Evolutionary conservation across 176 grass and related monocot species (phyloP).

Genomic region (Ensete glaucum): DNA sequence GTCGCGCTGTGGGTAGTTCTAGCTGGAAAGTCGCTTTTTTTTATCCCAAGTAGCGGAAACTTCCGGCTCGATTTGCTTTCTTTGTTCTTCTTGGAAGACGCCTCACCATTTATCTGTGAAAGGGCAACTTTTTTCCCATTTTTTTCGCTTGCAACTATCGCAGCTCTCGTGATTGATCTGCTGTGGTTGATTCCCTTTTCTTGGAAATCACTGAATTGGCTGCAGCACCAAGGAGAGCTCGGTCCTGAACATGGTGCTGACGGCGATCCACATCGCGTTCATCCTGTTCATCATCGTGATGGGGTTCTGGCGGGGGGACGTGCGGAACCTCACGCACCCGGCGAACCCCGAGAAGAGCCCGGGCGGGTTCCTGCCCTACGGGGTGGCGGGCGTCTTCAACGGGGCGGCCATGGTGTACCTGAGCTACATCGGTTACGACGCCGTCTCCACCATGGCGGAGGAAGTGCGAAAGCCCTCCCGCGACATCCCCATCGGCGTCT

Average conservation of each 20-base stretch:
- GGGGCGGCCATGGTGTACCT: conserved; percentile 89
- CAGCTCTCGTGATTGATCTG: neutral
- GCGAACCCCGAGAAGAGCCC: conserved; percentile 41
- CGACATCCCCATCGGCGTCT: conserved; percentile 86
- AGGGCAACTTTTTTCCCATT: too few species aligned
- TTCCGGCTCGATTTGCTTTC: too few species aligned
- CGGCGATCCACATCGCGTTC: conserved; percentile 66
- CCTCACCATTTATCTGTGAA: too few species aligned
- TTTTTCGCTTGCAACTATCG: too few species aligned
- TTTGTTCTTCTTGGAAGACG: too few species aligned
- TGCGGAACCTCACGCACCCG: conserved; percentile 50
- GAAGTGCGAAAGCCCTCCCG: conserved; percentile 55
- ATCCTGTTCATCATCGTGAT: conserved; percentile 83
- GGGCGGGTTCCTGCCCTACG: conserved; percentile 69
- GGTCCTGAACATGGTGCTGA: conserved; percentile 70
- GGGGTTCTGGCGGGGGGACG: conserved; percentile 65
- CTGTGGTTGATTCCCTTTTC: neutral
- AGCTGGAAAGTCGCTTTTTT: too few species aligned
- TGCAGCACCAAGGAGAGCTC: conserved; percentile 96
- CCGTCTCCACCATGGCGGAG: conserved; percentile 98
- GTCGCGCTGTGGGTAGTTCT: too few species aligned
- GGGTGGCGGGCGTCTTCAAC: conserved; percentile 67
- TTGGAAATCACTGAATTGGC: too few species aligned
- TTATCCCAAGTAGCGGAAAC: too few species aligned
- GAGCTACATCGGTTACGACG: conserved; percentile 98